phyloP scores from a whole-genome alignment of 176 grass and related monocot species.

The Pontederia crassipes region DNA sequence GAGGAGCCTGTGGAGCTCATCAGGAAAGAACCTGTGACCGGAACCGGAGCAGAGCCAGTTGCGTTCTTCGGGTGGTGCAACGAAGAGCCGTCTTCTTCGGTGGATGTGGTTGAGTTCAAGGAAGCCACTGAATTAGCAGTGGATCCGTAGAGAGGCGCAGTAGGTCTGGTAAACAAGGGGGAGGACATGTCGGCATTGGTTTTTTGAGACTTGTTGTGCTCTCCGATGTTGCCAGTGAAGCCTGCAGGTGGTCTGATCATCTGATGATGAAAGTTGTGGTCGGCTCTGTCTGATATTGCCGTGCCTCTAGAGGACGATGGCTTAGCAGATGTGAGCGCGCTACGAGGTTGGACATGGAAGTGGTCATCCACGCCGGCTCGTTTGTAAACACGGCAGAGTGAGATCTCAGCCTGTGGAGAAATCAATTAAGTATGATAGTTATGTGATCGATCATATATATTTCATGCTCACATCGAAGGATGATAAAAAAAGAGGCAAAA shows the following conservation, averaged over 20 bases:
- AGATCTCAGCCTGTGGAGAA: constrained; percentile 47
- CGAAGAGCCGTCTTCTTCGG: constrained; percentile 60
- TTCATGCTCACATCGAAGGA: too few species aligned
- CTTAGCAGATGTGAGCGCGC: neutral
- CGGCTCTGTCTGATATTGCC: neutral
- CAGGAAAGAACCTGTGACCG: constrained; percentile 30
- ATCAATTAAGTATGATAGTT: too few species aligned
- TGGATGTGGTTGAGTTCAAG: constrained; percentile 59
- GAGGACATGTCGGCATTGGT: too few species aligned
- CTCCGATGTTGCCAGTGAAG: neutral
- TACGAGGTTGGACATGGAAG: constrained; percentile 42
- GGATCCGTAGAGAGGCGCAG: constrained; percentile 25
- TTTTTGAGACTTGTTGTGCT: too few species aligned
- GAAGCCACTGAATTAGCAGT: constrained; percentile 40
- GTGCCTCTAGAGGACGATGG: neutral
- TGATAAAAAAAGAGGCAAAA: too few species aligned
- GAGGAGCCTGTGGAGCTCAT: constrained; percentile 27
- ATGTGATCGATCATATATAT: too few species aligned
- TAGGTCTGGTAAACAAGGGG: neutral
- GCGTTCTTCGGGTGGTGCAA: constrained; percentile 36
- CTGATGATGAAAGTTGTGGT: neutral
- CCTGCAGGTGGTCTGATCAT: constrained; percentile 37
- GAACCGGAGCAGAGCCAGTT: constrained; percentile 19
- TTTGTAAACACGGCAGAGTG: constrained; percentile 87
- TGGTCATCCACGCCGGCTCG: constrained; percentile 68